Evolutionary conservation across 2,329 filamentous ascomycete species (phyloP).

Genomic region (Alternaria postmessia): DNA sequence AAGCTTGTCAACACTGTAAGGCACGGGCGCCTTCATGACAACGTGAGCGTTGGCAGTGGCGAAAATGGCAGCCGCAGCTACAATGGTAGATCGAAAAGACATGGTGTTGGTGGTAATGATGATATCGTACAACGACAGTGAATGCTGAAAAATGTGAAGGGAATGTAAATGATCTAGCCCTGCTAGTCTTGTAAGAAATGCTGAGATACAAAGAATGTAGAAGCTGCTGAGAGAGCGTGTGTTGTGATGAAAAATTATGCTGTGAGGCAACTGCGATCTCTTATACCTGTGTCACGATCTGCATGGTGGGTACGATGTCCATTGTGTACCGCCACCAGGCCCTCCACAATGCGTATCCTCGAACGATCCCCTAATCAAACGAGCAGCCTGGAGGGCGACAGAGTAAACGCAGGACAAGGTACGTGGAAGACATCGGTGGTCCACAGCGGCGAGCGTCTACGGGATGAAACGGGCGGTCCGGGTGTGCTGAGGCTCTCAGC

Average conservation of each 20-base stretch:
- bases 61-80: accelerated
- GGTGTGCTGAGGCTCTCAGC: constrained; percentile 36
- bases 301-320: constrained; percentile 7
- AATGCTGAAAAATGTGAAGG: constrained; percentile 17
- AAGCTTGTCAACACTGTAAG: constrained; percentile 62
- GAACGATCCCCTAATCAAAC: constrained; percentile 44
- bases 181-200: constrained; percentile 40
- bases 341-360: constrained; percentile 12
- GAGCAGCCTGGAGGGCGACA: constrained; percentile 31
- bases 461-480: constrained; percentile 40
- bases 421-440: constrained; percentile 26
- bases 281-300: constrained; percentile 37
- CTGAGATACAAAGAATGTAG: constrained; percentile 29
- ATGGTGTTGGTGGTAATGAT: constrained; percentile 43
- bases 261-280: constrained; percentile 15
- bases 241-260: constrained; percentile 25
- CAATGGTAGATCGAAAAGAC: constrained; percentile 54
- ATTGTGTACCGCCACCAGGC: constrained; percentile 19
- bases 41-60: constrained; percentile 72
- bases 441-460: constrained; percentile 43
- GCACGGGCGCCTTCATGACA: constrained; percentile 72
- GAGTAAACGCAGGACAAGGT: constrained; percentile 36
- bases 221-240: constrained; percentile 27
- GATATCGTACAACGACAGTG: constrained; percentile 24
- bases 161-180: constrained; percentile 38